These are phyloP conservation scores for Diutina ranongensis DNA, from an alignment of 1,139 yeast genomes.

Conservation along the genomic window DNA sequence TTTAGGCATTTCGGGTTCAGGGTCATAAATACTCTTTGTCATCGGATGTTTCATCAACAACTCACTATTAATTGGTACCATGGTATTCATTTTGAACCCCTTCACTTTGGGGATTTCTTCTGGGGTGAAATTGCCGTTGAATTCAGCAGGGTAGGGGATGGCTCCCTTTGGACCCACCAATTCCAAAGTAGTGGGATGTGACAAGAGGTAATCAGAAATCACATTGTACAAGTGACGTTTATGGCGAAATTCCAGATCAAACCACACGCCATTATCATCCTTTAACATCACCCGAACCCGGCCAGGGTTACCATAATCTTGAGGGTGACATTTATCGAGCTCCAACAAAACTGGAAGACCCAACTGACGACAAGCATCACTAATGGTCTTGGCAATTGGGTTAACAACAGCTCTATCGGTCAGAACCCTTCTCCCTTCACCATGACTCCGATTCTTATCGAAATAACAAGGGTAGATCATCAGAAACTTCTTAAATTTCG, in stretches of 20 bases:
- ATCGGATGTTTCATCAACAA: conserved; percentile 77
- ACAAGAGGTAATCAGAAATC: conserved; percentile 50
- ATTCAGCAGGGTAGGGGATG: conserved; percentile 55
- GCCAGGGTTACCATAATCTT: conserved; percentile 96
- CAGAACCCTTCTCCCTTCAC: conserved; percentile 77
- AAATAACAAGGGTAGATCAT: conserved; percentile 86
- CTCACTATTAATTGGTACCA: conserved; percentile 77
- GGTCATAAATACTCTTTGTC: conserved; percentile 61
- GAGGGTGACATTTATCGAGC: conserved; percentile 86
- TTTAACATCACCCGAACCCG: conserved; percentile 68
- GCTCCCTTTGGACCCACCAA: conserved; percentile 40
- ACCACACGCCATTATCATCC: conserved; percentile 26
- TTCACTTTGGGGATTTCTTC: conserved; percentile 56
- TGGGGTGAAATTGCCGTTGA: conserved; percentile 38
- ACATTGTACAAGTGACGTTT: conserved; percentile 58
- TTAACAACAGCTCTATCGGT: conserved; percentile 59
- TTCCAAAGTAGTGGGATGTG: conserved; percentile 62
- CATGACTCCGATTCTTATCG: conserved; percentile 63
- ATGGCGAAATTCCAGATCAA: conserved; percentile 30
- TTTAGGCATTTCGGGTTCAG: conserved; percentile 30
- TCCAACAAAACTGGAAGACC: conserved; percentile 50
- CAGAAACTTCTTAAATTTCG: conserved; percentile 57
- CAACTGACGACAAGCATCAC: conserved; percentile 47
- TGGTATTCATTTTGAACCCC: conserved; percentile 76
- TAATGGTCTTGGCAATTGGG: conserved; percentile 75